Base-by-base conservation (phyloP, 768 basidiomycete species). In the Coprinopsis marcescibilis region DNA sequence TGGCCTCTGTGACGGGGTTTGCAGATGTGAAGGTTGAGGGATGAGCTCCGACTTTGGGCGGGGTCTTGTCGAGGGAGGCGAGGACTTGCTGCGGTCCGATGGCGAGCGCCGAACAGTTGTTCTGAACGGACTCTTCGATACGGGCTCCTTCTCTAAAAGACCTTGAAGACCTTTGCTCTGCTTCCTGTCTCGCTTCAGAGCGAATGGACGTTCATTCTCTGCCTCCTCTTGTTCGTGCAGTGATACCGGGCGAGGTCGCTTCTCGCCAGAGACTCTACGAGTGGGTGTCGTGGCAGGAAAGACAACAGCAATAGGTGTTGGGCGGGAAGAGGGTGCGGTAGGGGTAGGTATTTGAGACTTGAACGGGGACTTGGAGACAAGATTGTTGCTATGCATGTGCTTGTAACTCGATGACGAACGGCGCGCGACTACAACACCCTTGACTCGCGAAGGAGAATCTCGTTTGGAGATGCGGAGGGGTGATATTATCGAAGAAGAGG, bases 331-430 rank as follows among this genome's bases (percentile, higher is more conserved):
- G 15, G 70, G 62, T n/a, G 73, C 65, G 2, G 74, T 63, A 25
- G 77, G 70, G n/a, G 72, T 69, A 39, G 78, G 72, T 20, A 78
- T 70, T 50, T 80, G 78, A 2, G 77, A 78, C 56, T 85, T 86
- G 70, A 92, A 92, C 8, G 89, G 89, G 10, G 89, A 92, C 55
- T 89, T 89, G 23, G 84, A 81, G 14, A 92, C 89, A 46, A 90
- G 81, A 59, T 84, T 81, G 60, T 81, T 87, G 55, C 70, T 82
- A 56, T 75, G 76, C 53, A 90, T 75, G 63, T 88, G 88, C 53
- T 77, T 83, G 66, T 83, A 91, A 63, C 85, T 89, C 33, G 80
- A 83, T 6, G 86, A 89, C 13, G 78, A 73, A 34, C 89, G 76
- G 25, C 89, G 79, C 39, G 81, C 80, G 36, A 89, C 64, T n/a